phyloP scores from a whole-genome alignment of 2,329 filamentous ascomycete genomes.

The Fusarium tricinctum region DNA sequence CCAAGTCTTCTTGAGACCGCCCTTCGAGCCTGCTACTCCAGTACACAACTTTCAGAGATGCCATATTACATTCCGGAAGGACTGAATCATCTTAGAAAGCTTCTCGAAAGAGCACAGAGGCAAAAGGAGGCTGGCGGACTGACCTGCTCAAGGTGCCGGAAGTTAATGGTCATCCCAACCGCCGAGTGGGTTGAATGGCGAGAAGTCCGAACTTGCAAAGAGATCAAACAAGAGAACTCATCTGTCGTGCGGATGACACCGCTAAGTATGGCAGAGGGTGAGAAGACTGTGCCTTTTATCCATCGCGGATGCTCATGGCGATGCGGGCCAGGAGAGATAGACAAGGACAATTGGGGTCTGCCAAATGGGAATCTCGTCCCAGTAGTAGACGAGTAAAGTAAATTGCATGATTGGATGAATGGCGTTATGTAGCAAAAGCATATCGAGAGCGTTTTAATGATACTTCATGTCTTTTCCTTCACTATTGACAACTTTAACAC shows the following conservation, averaged over 20 bases:
- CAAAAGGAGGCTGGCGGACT: constrained; percentile 64
- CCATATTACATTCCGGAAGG: constrained; percentile 59
- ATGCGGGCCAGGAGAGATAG: constrained; percentile 56
- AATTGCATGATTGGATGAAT: constrained; percentile 23
- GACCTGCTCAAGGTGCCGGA: constrained; percentile 66
- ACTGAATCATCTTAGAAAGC: constrained; percentile 56
- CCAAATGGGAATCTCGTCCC: constrained; percentile 36
- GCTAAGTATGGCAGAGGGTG: constrained; percentile 52
- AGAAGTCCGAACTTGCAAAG: constrained; percentile 52
- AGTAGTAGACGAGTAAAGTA: constrained; percentile 11
- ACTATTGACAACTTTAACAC: too few species aligned
- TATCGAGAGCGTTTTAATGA: constrained; percentile 34
- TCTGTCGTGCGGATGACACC: constrained; percentile 39
- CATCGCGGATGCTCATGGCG: constrained; percentile 65
- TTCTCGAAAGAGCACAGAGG: constrained; percentile 57
- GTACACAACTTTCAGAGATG: constrained; percentile 60
- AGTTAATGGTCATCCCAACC: constrained; percentile 63
- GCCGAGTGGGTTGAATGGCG: constrained; percentile 76
- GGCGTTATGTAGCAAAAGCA: constrained; percentile 27
- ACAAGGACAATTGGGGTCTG: constrained; percentile 41
- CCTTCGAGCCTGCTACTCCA: constrained; percentile 62
- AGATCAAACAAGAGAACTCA: constrained; percentile 9
- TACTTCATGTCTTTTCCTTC: constrained; percentile 12
- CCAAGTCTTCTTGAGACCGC: constrained; percentile 67
- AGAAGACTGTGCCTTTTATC: constrained; percentile 62